Percentiles rank a stretch among this genome's conserved stretches.
Conservation (phyloP, 768 basidiomycete genomes). For the Cantharellus anzutake region DNA sequence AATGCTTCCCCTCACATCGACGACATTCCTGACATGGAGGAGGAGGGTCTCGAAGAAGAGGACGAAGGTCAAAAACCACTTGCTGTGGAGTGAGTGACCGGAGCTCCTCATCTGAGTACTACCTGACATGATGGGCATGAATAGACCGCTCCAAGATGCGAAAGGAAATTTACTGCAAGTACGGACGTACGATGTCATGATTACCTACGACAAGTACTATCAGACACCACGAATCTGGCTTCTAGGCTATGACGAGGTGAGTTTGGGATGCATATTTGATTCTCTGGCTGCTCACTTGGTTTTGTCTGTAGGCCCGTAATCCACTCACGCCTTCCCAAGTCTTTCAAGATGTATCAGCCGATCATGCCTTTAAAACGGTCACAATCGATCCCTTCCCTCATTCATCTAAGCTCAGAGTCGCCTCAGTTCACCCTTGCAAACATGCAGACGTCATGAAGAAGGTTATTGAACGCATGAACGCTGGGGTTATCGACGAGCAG, state of each 20-base stretch:
- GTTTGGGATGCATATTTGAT: conserved; percentile 6
- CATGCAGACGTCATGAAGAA: conserved; percentile 99
- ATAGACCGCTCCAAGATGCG: conserved; percentile 41
- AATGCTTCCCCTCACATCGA: conserved; percentile 63
- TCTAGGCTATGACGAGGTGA: conserved; percentile 89
- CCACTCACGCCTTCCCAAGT: conserved; percentile 80
- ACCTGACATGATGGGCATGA: conserved; percentile 4
- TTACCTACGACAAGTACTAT: conserved; percentile 99
- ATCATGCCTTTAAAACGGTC: conserved; percentile 96
- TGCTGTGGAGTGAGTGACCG: conserved; percentile 29
- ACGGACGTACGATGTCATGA: conserved; percentile 98
- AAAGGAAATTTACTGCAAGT: conserved; percentile 83
- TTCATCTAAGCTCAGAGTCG: conserved; percentile 62
- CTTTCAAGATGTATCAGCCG: conserved; percentile 92
- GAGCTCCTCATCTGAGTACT: not conserved
- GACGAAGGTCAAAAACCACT: conserved; percentile 45
- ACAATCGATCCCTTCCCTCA: conserved; percentile 99
- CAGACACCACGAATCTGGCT: conserved; percentile 98
- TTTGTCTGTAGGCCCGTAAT: conserved; percentile 46
- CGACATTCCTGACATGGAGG: conserved; percentile 98
- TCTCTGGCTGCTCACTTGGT: not conserved
- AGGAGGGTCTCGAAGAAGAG: conserved; percentile 73
- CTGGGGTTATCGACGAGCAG: conserved; percentile 65
- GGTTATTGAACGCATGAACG: conserved; percentile 97
- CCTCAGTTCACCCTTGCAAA: conserved; percentile 95